Evolutionary conservation across 768 basidiomycete genomes (phyloP).

Genomic region (Termitomyces sp.): DNA sequence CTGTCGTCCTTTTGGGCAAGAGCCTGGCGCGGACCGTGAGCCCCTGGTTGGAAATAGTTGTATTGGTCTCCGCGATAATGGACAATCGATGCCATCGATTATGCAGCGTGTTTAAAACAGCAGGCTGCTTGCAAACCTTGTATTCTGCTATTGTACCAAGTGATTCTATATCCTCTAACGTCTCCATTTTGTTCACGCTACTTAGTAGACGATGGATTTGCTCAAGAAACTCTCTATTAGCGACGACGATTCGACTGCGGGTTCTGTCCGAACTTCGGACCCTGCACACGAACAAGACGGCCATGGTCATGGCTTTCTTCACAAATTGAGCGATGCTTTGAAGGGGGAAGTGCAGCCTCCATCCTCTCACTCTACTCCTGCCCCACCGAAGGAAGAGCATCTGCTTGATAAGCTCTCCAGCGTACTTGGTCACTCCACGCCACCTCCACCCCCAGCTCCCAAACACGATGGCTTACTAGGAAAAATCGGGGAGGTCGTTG

Average conservation of each 20-base stretch:
- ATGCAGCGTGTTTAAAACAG: not conserved
- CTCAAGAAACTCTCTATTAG: constrained; percentile 11
- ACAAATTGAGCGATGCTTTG: constrained; percentile 6
- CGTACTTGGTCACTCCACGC: constrained; percentile 1
- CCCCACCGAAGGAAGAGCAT: constrained; percentile 2
- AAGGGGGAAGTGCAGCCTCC: not conserved
- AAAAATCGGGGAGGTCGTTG: constrained; percentile 8
- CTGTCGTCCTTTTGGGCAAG: not conserved
- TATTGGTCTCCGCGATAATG: not conserved
- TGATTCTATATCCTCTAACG: not conserved
- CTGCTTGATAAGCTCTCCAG: constrained; percentile 9
- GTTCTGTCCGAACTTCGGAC: not conserved
- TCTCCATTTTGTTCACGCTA: not conserved
- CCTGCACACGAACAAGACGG: not conserved
- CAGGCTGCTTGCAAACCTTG: not conserved
- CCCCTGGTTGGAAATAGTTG: not conserved
- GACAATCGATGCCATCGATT: constrained; percentile 8
- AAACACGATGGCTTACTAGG: constrained; percentile 12
- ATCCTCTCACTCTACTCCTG: not conserved
- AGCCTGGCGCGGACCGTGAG: not conserved
- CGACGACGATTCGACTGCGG: not conserved
- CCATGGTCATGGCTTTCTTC: not conserved
- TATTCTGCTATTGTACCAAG: not conserved
- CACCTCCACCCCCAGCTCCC: not conserved
- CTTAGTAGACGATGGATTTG: constrained; percentile 10